Evolutionary conservation across 23 red algal species (phyloP).

Genomic region (Porphyridium purpureum): DNA sequence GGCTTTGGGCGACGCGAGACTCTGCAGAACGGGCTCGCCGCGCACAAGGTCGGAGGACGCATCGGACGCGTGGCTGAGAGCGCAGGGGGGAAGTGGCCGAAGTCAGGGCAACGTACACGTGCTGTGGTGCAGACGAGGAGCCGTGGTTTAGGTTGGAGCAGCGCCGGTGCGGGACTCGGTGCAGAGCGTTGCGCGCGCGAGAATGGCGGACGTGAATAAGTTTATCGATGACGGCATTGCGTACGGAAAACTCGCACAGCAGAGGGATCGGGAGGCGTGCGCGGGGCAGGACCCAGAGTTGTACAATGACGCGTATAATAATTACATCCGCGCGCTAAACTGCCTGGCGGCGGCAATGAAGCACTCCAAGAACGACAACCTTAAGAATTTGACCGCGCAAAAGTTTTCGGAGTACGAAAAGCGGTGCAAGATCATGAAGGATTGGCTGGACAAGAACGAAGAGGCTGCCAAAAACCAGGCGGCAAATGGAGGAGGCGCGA

Average conservation of each 20-base stretch:
- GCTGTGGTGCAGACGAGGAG: background rate
- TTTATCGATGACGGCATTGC: slow-evolving; percentile 8
- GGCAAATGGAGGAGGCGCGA: background rate
- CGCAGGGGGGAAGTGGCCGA: background rate
- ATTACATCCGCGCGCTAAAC: slow-evolving; percentile 20
- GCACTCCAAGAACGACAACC: slow-evolving; percentile 65
- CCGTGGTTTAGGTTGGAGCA: background rate
- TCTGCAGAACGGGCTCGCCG: no score
- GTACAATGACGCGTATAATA: slow-evolving; percentile 23
- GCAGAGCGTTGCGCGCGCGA: background rate
- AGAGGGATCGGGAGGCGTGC: slow-evolving; percentile 13
- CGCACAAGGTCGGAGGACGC: no score
- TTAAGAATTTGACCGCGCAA: slow-evolving; percentile 23
- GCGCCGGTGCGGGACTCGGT: background rate
- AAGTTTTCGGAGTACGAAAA: slow-evolving; percentile 50
- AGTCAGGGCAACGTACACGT: no score
- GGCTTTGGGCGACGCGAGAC: background rate
- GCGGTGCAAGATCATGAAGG: slow-evolving; percentile 75
- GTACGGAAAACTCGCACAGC: slow-evolving; percentile 2
- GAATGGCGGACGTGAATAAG: background rate
- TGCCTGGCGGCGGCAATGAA: slow-evolving; percentile 28
- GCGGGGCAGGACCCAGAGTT: slow-evolving; percentile 3
- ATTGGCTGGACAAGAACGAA: slow-evolving; percentile 49
- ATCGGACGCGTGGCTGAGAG: background rate
- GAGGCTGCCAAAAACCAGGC: slow-evolving; percentile 6